A percentile compares a stretch with the other conserved stretches of the same genome.
Evolutionary conservation across 352 stramenopile species (phyloP).

Genomic region (Phytophthora uliginosa): DNA sequence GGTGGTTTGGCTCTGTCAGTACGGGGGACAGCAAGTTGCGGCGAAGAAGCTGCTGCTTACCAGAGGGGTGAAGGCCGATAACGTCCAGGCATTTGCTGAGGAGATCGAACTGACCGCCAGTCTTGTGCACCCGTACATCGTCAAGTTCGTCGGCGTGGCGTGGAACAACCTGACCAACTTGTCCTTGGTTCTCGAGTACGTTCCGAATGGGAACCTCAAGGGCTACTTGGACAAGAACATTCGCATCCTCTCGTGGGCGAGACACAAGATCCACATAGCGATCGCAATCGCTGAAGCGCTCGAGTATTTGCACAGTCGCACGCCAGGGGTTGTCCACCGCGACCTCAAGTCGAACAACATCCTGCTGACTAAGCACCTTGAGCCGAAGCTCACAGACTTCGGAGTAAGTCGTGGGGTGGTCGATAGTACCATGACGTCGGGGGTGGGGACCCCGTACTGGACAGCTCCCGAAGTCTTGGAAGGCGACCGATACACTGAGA

Average conservation of each 20-base stretch:
- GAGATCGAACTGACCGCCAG: slow-evolving; percentile 66
- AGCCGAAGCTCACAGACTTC: slow-evolving; percentile 89
- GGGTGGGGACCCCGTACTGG: slow-evolving; percentile 88
- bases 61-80: slow-evolving; percentile 33
- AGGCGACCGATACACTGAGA: slow-evolving; percentile 61
- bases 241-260: slow-evolving; percentile 35
- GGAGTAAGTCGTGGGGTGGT: slow-evolving; percentile 53
- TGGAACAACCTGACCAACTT: slow-evolving; percentile 55
- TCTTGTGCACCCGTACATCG: slow-evolving; percentile 60
- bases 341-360: slow-evolving; percentile 70
- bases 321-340: slow-evolving; percentile 43
- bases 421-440: slow-evolving; percentile 52
- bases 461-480: slow-evolving; percentile 80
- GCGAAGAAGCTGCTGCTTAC: slow-evolving; percentile 54
- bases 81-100: slow-evolving; percentile 46
- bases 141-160: slow-evolving; percentile 61
- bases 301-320: slow-evolving; percentile 40
- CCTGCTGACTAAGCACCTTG: slow-evolving; percentile 67
- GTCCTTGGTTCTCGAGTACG: slow-evolving; percentile 45
- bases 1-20: slow-evolving; percentile 60
- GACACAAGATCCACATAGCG: slow-evolving; percentile 51
- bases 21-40: slow-evolving; percentile 48
- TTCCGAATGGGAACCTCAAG: slow-evolving; percentile 27
- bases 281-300: slow-evolving; percentile 40
- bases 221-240: slow-evolving; percentile 28